Base-by-base conservation (phyloP, 2,329 filamentous ascomycete genomes). In the Paracoccidioides lutzii region DNA sequence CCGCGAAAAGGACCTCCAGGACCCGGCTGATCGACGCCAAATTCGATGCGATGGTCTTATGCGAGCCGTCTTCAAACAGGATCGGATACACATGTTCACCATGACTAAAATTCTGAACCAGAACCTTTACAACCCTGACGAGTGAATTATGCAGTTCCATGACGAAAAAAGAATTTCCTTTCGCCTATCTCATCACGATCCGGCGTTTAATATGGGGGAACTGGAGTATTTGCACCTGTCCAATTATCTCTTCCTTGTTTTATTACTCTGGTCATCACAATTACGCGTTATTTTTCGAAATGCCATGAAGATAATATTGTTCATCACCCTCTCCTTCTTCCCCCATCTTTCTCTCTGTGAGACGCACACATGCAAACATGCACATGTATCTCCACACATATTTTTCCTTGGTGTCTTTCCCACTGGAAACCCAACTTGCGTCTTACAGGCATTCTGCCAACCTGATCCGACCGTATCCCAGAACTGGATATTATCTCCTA, bases 51-150 rank as follows among this genome's bases (percentile, higher is more conserved):
- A 98, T 71, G 88, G 95, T 30, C 83, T 82, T 63, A 86, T 98
- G 85, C 84, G 88, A 58, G 86, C 87, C 5, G 87, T 98, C 6
- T 98, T 98, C 76, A 95, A 95, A 71, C 81, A 87, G 66, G 82
- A 90, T 65, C 87, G 81, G 65, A 87, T 98, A 52, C 89, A 97
- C 72, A 98, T 98, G 93, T 98, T 98, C 72, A 90, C 89, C 63
- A 97, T 98, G 91, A 97, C 95, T 77, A 96, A 96, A 76, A 81
- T 95, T 14, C 82, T 97, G 9, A 89, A 88, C 60, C 84, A 86
- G 68, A 91, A 97, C 66, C 77, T 97, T 42, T 96, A 95, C 67
- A 87, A 86, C 2, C 79, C 88, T 14, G 58, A 60, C 52, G 60
- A 60, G 40, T 59, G 42, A 53, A 43, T 46, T 32, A 40, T 33